Base-by-base conservation (phyloP, 768 basidiomycete genomes). In the Calocybe indica region DNA sequence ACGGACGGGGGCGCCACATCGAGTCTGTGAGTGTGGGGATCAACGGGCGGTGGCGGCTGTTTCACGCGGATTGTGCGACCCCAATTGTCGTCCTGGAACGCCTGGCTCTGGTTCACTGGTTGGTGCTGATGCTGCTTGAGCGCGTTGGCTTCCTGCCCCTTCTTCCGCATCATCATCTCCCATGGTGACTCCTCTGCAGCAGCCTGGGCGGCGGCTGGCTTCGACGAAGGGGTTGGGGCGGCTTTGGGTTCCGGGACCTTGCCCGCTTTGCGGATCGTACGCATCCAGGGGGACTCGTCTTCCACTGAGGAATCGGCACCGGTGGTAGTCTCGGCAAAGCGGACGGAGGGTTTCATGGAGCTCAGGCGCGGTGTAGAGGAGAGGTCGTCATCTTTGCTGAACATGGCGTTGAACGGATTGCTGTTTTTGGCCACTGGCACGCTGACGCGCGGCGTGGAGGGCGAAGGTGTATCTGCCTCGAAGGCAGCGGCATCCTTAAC, bases 281-380 rank as follows among this genome's bases (percentile, higher is more conserved):
- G 48, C 37, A 46, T 42, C 52, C 52, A 49, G n/a, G 28, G 43
- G 32, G 48, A 34, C 32, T 35, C 43, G 15, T 42, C 47, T 33
- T 46, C 48, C 35, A 40, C 43, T 8, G 33, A 13, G 11, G 39
- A 41, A 38, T 48, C 30, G 13, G 13, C 34, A 5, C 9, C 40
- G 2, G 40, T n/a, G 40, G 40, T 11, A 40, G 47, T 32, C 40
- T 48, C 33, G 29, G 40, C 39, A 12, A 10, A 28, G 3, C 11
- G 34, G 34, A 36, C 14, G 7, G 37, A 35, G 31, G 29, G 47
- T 48, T 35, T 48, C 47, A 48, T 13, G 47, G 38, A 32, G 13
- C 40, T 48, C n/a, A 34, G 47, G 12, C 47, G 47, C 28, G 47
- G 47, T 13, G 47, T 48, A 13, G 47, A 48, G 7, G 40, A 13